Evolutionary conservation across 2,329 filamentous ascomycete genomes (phyloP).

Genomic region (Xylariaceae sp.): DNA sequence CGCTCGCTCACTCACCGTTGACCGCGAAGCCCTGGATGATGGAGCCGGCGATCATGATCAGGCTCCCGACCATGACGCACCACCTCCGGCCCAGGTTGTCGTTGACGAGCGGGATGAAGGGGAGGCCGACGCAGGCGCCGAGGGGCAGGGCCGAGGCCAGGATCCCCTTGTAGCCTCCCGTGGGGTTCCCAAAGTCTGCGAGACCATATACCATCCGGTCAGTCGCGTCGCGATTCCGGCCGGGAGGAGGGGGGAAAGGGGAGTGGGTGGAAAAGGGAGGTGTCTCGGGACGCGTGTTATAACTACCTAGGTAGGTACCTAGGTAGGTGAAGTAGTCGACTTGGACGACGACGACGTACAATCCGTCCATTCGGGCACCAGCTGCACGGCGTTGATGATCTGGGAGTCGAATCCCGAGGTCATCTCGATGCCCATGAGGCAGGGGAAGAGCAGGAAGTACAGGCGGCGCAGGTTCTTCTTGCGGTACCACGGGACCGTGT

Average conservation of each 20-base stretch:
- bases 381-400: constrained; percentile 32
- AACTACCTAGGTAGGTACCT: no score
- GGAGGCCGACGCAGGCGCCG: constrained; percentile 42
- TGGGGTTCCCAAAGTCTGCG: constrained; percentile 24
- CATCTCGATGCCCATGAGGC: constrained; percentile 53
- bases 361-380: constrained; percentile 27
- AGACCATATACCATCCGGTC: no score
- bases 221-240: no score
- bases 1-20: constrained; percentile 27
- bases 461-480: constrained; percentile 47
- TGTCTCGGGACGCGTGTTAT: no score
- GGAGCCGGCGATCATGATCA: constrained; percentile 44
- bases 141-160: constrained; percentile 45
- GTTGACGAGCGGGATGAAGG: constrained; percentile 44
- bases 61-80: constrained; percentile 44
- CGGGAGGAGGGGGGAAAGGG: no score
- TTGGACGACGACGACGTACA: no score
- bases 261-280: no score
- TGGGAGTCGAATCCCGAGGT: constrained; percentile 49
- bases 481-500: constrained; percentile 42
- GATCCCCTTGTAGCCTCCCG: constrained; percentile 32
- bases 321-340: no score
- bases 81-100: constrained; percentile 41
- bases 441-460: constrained; percentile 49
- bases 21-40: constrained; percentile 43